These are phyloP conservation scores for Xanthoceras sorbifolium DNA, from an alignment of 345 rosid genomes.

Conservation along the genomic window DNA sequence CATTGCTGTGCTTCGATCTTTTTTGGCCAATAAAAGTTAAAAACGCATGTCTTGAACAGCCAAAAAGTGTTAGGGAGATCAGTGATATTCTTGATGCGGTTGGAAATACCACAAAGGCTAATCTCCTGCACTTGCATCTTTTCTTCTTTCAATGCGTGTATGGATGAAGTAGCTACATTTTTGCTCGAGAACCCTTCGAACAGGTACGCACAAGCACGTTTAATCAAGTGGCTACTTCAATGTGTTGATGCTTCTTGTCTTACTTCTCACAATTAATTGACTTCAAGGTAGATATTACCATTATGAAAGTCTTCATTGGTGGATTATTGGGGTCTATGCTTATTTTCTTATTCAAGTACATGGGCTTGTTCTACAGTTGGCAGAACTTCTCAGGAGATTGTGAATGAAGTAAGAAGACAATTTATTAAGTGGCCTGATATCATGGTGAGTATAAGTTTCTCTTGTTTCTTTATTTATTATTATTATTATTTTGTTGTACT, in stretches of 20 bases:
- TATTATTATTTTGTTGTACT: background rate
- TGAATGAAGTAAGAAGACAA: slow-evolving; percentile 97
- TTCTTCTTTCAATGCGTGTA: slow-evolving; percentile 97
- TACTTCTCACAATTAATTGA: slow-evolving; percentile 2
- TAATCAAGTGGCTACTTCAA: slow-evolving; percentile 2
- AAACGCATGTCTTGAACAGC: slow-evolving; percentile 48
- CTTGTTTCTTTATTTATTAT: background rate
- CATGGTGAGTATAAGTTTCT: slow-evolving; percentile 64
- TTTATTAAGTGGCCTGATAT: slow-evolving; percentile 99
- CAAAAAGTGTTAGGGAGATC: slow-evolving; percentile 95
- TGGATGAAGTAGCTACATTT: slow-evolving; percentile 97
- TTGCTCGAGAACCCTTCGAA: slow-evolving; percentile 71
- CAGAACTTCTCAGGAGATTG: slow-evolving; percentile 99
- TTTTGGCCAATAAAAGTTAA: background rate
- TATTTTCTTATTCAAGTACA: slow-evolving; percentile 87
- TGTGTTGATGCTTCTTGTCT: background rate
- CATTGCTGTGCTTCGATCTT: slow-evolving; percentile 7
- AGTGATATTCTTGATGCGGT: slow-evolving; percentile 99
- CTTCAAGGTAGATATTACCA: slow-evolving; percentile 92
- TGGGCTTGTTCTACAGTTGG: slow-evolving; percentile 99
- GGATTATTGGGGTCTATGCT: slow-evolving; percentile 98
- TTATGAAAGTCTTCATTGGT: slow-evolving; percentile 93
- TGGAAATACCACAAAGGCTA: slow-evolving; percentile 98
- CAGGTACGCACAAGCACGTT: slow-evolving; percentile 48
- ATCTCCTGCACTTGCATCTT: slow-evolving; percentile 98